Conservation (phyloP, 192 early-diverging fungal species). For the Gonapodya prolifera region DNA sequence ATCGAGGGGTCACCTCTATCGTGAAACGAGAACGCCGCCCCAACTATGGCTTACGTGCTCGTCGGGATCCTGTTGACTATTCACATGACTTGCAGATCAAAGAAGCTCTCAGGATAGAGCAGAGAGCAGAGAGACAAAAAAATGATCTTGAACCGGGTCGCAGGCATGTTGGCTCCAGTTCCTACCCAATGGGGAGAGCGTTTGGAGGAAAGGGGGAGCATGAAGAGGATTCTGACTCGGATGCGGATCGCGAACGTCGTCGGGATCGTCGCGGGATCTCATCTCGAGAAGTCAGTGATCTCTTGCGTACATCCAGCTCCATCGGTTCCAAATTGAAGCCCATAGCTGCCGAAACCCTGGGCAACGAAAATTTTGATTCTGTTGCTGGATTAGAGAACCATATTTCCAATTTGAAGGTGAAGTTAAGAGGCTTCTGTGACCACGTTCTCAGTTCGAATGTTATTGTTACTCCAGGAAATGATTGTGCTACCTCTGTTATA, state of each 20-base stretch:
- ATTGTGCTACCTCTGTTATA: slow-evolving; percentile 60
- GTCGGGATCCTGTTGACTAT: background rate
- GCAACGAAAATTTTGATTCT: background rate
- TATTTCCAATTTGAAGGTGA: background rate
- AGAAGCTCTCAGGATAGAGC: background rate
- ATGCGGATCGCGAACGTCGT: background rate
- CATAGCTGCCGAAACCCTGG: background rate
- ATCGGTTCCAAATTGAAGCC: background rate
- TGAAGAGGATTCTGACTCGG: background rate
- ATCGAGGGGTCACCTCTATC: no score
- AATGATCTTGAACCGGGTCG: background rate
- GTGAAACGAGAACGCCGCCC: no score
- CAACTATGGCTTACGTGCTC: background rate
- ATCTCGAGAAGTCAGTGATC: background rate
- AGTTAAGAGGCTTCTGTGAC: no score
- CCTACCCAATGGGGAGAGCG: background rate
- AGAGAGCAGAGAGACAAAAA: background rate
- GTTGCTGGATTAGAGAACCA: background rate
- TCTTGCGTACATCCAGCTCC: background rate
- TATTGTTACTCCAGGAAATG: slow-evolving; percentile 66
- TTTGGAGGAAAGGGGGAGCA: background rate
- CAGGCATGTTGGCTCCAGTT: background rate
- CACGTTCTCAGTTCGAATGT: no score
- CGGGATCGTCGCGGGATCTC: background rate
- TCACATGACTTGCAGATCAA: background rate